phyloP scores from a whole-genome alignment of 495 filamentous ascomycete species.

The Lasiosphaeriaceae sp. region DNA sequence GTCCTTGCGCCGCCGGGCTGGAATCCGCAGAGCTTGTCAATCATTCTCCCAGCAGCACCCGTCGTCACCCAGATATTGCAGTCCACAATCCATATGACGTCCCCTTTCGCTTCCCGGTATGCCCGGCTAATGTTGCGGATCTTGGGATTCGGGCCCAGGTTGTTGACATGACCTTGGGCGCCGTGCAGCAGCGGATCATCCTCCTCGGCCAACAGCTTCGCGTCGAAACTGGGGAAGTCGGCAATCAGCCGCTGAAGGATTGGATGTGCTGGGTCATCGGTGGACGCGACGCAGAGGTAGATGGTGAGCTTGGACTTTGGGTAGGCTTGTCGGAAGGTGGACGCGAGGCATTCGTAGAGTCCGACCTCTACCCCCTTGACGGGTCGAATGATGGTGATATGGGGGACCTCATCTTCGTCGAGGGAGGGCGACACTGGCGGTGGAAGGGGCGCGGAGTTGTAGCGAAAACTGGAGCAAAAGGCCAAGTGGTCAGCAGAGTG shows the following conservation, averaged over 20 bases:
- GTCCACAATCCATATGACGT: slow-evolving; percentile 92
- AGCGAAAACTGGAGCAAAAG: slow-evolving; percentile 39
- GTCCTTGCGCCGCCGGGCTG: slow-evolving; percentile 32
- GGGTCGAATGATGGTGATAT: slow-evolving; percentile 88
- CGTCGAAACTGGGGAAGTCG: slow-evolving; percentile 72
- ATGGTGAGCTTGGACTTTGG: slow-evolving; percentile 73
- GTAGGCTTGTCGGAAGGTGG: slow-evolving; percentile 82
- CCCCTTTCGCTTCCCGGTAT: slow-evolving; percentile 89
- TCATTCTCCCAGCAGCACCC: slow-evolving; percentile 77
- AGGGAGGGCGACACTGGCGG: slow-evolving; percentile 43
- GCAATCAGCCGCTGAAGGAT: slow-evolving; percentile 64
- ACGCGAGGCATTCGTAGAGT: slow-evolving; percentile 89
- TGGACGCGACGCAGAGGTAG: slow-evolving; percentile 74
- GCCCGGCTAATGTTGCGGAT: slow-evolving; percentile 94
- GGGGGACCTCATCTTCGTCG: slow-evolving; percentile 54
- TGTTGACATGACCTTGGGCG: slow-evolving; percentile 44
- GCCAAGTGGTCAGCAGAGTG: background rate
- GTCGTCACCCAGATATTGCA: slow-evolving; percentile 92
- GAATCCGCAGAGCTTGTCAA: slow-evolving; percentile 76
- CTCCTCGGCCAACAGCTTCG: slow-evolving; percentile 74
- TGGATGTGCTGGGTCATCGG: slow-evolving; percentile 74
- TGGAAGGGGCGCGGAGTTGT: slow-evolving; percentile 43
- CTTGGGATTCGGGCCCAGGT: slow-evolving; percentile 93
- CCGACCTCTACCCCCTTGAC: slow-evolving; percentile 88
- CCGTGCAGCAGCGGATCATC: slow-evolving; percentile 74